Base-by-base conservation (phyloP, 73 alveolate species). In the Tetrahymena malaccensis region DNA sequence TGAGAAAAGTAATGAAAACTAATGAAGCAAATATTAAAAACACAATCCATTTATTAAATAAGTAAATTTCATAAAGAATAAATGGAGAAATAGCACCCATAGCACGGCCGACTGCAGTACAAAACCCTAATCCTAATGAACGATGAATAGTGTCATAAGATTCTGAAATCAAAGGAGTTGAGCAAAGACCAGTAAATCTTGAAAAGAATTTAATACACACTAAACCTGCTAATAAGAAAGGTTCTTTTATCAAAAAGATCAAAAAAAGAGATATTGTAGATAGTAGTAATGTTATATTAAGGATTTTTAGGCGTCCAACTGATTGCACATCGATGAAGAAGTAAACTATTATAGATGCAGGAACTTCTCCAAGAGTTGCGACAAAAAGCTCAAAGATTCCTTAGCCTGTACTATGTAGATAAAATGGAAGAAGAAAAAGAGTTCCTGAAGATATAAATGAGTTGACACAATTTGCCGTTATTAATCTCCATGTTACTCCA, bases 81-180 rank as follows among this genome's bases (percentile, higher is more conserved):
- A 84, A 94, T 27, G 97, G 95, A 33, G 97, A 85, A 31, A 95
- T 35, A 21, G 94, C 55, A 7, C 97, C 97, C 44, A 57, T 93
- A 35, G 89, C 95, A 34, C 97, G 50, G 7, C 97, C 95, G 35
- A 93, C 38, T 35, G 95, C 97, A 34, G 55, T 50, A 12, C 95
- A 43, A 40, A 94, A 50, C 21, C 97, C 97, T 34, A 95, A 33
- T 89, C 95, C 97, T 35, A 89, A 50, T 34, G 97, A 95, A 55
- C 97, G 93, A 89, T 95, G 94, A 6, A 95, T 9, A 4, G 97
- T 95, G n/a, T 94, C 93, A 89, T 95, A 95, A 35, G 97, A 95
- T 85, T 95, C 97, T 43, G 94, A 43, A 34, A 95, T 43, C 33
- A 95, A 56, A 31, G 97, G 97, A 50, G 84, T 50, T 33, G 94